Percentiles rank a stretch among this genome's conserved stretches.
Conservation (phyloP, 2,329 filamentous ascomycete species). For the Annulohypoxylon truncatum region DNA sequence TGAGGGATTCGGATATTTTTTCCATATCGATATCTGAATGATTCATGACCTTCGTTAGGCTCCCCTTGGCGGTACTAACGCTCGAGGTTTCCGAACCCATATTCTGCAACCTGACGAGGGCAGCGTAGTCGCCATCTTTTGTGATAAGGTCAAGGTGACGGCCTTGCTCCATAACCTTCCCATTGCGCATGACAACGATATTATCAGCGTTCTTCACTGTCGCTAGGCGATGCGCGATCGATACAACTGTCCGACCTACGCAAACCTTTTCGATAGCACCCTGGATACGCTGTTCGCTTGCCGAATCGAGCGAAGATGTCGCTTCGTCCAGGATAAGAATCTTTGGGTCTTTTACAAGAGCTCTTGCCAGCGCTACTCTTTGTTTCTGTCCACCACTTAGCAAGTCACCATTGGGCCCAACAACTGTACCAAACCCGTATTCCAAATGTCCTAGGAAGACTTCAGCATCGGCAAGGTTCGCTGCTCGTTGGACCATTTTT, state of each 20-base stretch:
- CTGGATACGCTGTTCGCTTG: slow-evolving; percentile 60
- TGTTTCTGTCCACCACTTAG: slow-evolving; percentile 62
- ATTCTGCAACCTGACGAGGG: slow-evolving; percentile 49
- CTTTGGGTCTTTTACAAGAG: slow-evolving; percentile 58
- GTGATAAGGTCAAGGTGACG: slow-evolving; percentile 68
- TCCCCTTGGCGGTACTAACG: slow-evolving; percentile 46
- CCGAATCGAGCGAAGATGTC: slow-evolving; percentile 62
- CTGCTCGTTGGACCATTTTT: slow-evolving; percentile 60
- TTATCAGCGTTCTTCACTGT: slow-evolving; percentile 72
- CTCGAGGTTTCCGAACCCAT: slow-evolving; percentile 52
- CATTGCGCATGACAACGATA: slow-evolving; percentile 72
- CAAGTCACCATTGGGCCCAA: slow-evolving; percentile 57
- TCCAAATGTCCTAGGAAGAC: slow-evolving; percentile 61
- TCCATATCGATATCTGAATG: slow-evolving; percentile 54
- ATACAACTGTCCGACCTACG: slow-evolving; percentile 68
- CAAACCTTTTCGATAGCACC: slow-evolving; percentile 51
- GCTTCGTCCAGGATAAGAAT: slow-evolving; percentile 63
- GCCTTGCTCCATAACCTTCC: slow-evolving; percentile 70
- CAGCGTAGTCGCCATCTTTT: slow-evolving; percentile 49
- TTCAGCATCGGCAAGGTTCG: slow-evolving; percentile 67
- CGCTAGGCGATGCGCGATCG: slow-evolving; percentile 72
- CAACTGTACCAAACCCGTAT: slow-evolving; percentile 57
- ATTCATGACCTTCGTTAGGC: slow-evolving; percentile 44
- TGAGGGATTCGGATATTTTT: slow-evolving; percentile 45
- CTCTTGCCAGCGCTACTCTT: slow-evolving; percentile 60